phyloP scores from a whole-genome alignment of 1,284 basidiomycete species.

The Volvariella surrecta region DNA sequence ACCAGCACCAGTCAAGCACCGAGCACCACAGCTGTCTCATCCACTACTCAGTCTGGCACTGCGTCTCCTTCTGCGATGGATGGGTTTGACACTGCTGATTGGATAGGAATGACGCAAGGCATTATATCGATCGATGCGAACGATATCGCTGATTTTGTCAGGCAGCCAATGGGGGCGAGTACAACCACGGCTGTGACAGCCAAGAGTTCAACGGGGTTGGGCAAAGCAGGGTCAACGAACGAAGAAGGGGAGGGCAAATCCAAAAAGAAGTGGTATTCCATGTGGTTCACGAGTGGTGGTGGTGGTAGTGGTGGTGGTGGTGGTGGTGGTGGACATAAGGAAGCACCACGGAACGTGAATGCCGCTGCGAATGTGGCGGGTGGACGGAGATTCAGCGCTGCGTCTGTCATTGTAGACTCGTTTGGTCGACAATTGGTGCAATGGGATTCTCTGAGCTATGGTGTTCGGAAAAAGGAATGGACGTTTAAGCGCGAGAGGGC shows the following conservation, averaged over 20 bases:
- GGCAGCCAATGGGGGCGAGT: too few species aligned
- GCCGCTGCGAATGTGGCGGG: slow-evolving; percentile 11
- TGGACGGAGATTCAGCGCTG: slow-evolving; percentile 38
- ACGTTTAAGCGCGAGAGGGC: slow-evolving; percentile 51
- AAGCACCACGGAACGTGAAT: too few species aligned
- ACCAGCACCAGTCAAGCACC: slow-evolving; percentile 5
- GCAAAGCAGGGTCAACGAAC: too few species aligned
- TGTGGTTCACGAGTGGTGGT: slow-evolving; percentile 13
- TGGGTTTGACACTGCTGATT: slow-evolving; percentile 25
- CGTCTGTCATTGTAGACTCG: slow-evolving; percentile 45
- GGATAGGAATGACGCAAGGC: slow-evolving; percentile 20
- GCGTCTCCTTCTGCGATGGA: slow-evolving; percentile 9
- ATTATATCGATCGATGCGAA: slow-evolving; percentile 20
- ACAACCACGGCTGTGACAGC: too few species aligned
- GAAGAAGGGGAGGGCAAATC: too few species aligned
- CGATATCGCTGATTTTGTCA: slow-evolving; percentile 19
- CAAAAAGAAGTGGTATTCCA: too few species aligned
- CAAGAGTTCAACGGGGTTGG: too few species aligned
- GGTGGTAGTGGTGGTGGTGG: slow-evolving; percentile 10
- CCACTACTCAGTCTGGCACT: not conserved
- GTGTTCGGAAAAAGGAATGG: slow-evolving; percentile 43
- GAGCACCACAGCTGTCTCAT: slow-evolving; percentile 5
- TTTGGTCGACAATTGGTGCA: slow-evolving; percentile 44
- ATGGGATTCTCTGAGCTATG: slow-evolving; percentile 39
- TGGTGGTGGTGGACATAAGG: not conserved